Evolutionary conservation across 2,329 filamentous ascomycete species (phyloP).

Genomic region (Fonsecaea pedrosoi): DNA sequence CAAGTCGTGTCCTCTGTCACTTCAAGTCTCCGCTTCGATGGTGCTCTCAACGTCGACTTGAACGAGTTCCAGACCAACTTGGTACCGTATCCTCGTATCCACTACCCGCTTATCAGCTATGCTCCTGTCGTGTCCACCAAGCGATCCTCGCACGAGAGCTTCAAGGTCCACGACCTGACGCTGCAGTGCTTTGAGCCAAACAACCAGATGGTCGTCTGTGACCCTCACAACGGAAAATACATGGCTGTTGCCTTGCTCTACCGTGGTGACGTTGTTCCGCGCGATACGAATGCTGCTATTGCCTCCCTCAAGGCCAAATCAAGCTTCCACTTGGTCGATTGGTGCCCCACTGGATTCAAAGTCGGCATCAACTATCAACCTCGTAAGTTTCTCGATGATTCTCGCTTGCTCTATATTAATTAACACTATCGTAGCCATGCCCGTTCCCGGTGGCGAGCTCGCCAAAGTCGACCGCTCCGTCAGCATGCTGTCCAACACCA

Average conservation of each 20-base stretch:
- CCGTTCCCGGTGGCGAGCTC: conserved; percentile 61
- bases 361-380: conserved; percentile 72
- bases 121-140: conserved; percentile 69
- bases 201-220: conserved; percentile 74
- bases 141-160: conserved; percentile 85
- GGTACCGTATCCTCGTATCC: conserved; percentile 71
- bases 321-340: conserved; percentile 71
- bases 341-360: conserved; percentile 74
- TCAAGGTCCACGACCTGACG: conserved; percentile 79
- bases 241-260: conserved; percentile 72
- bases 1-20: conserved; percentile 73
- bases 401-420: background rate
- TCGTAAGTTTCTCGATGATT: conserved; percentile 40
- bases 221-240: conserved; percentile 71
- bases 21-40: conserved; percentile 69
- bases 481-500: conserved; percentile 72
- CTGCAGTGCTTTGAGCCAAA: conserved; percentile 71
- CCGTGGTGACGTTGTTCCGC: conserved; percentile 69
- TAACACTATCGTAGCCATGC: conserved; percentile 45
- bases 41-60: conserved; percentile 70
- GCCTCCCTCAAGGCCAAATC: conserved; percentile 68
- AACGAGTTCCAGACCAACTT: conserved; percentile 74
- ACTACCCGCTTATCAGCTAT: conserved; percentile 71
- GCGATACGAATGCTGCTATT: conserved; percentile 66
- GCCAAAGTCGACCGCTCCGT: conserved; percentile 62